phyloP scores from a whole-genome alignment of 805 yeast genomes.

The Schizosaccharomyces japonicus region DNA sequence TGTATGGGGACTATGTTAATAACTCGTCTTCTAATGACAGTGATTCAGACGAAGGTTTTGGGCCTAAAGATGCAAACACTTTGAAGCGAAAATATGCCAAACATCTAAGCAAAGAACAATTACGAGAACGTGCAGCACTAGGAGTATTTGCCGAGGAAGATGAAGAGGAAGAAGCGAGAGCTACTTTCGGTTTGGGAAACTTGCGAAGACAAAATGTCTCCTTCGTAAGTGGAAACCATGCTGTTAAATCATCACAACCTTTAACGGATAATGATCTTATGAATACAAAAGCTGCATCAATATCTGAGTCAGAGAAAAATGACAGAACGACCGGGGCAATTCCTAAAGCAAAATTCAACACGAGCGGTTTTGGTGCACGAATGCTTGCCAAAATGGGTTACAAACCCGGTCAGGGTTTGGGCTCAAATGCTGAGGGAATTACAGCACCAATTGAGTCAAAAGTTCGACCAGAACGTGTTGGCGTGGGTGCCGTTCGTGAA shows the following conservation, averaged over 20 bases:
- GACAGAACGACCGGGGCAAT: background rate
- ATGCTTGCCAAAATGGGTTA: slow-evolving; percentile 72
- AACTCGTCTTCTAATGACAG: no score
- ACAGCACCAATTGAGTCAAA: slow-evolving; percentile 55
- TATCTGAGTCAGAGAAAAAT: background rate
- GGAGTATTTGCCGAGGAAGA: slow-evolving; percentile 7
- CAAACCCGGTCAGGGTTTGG: slow-evolving; percentile 64
- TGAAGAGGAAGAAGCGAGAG: background rate
- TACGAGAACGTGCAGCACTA: slow-evolving; percentile 3
- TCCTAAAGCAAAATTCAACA: background rate
- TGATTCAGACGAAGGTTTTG: no score
- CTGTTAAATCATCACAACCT: background rate
- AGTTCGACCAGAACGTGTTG: slow-evolving; percentile 40
- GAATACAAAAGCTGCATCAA: background rate
- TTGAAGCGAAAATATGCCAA: no score
- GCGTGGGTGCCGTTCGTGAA: slow-evolving; percentile 43
- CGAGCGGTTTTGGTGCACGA: slow-evolving; percentile 55
- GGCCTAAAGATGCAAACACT: no score
- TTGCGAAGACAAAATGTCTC: background rate
- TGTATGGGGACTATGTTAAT: no score
- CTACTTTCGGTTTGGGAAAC: background rate
- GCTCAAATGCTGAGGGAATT: slow-evolving; percentile 47
- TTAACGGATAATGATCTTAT: background rate
- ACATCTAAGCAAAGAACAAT: no score
- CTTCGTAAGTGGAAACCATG: background rate